Base-by-base conservation (phyloP, 2,329 filamentous ascomycete genomes). In the Neonectria ditissima region DNA sequence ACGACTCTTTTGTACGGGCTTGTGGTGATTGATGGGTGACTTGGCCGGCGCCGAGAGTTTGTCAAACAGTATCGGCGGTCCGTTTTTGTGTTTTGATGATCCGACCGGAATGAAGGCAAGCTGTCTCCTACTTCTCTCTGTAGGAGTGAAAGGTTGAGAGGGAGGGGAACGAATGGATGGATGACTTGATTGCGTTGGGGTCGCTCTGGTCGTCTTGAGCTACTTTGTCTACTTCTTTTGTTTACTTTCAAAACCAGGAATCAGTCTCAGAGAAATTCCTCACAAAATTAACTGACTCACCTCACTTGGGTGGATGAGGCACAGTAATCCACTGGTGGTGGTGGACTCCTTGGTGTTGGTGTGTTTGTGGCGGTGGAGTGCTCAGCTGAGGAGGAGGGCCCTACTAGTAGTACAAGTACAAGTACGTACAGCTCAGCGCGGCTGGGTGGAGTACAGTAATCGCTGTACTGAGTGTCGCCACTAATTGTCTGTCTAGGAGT, bases 321-420 rank as follows among this genome's bases (percentile, higher is more conserved):
- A 28, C 16, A 30, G 11, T 11, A 30, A 30, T 48, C 20, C 26
- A n/a, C 24, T 28, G 34, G 34, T 28, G 43, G 14, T 48, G 24
- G 45, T 48, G 24, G 4, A 18, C 32, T 6, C n/a, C 34, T 37
- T 37, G 34, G 34, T 37, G 34, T 37, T 37, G 14, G 6, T n/a
- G 34, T 37, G 32, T 37, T 28, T 57, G 54, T 57, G 54, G 54
- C 54, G 54, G 54, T 50, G 55, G 44, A 50, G 37, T 45, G 26
- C 32, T 57, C 43, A 57, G 55, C 55, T 57, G 55, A 48, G 43
- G 44, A 6, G 47, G 26, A 50, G 14, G 24, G 34, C 13, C 10
- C 50, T 9, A 11, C 18, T 53, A 53, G 14, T 9, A n/a, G 32
- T 47, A 47, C 44, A 16, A 11, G 30, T 53, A 53, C 20, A 16